Evolutionary conservation across 2,329 filamentous ascomycete species (phyloP).

Genomic region (Talaromyces funiculosus): DNA sequence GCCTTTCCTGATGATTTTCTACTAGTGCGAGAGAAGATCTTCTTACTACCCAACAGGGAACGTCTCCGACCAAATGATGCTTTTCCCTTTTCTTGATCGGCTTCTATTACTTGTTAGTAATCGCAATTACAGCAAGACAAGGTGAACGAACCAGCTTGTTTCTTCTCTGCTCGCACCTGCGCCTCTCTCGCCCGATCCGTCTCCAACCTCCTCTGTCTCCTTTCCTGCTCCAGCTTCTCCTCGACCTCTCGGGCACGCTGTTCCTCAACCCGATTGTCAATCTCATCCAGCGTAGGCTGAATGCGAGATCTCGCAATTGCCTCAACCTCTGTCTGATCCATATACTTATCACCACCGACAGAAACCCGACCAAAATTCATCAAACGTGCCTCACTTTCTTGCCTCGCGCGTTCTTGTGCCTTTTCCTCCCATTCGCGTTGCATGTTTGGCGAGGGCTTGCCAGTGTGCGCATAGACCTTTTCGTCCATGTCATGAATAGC

Average conservation of each 20-base stretch:
- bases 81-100: not conserved
- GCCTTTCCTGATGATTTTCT: not conserved
- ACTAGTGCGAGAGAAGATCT: constrained; percentile 3
- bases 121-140: not conserved
- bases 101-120: not conserved
- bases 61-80: not conserved
- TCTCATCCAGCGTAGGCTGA: constrained; percentile 79
- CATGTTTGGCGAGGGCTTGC: constrained; percentile 63
- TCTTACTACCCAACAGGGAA: not conserved
- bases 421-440: constrained; percentile 74
- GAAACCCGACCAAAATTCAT: constrained; percentile 53
- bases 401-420: constrained; percentile 61
- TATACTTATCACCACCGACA: constrained; percentile 73
- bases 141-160: constrained; percentile 20
- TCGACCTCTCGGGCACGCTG: constrained; percentile 63
- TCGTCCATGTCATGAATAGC: constrained; percentile 76
- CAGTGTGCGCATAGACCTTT: constrained; percentile 69
- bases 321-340: constrained; percentile 73
- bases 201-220: constrained; percentile 55
- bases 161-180: constrained; percentile 29
- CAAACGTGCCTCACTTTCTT: constrained; percentile 57
- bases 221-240: constrained; percentile 58
- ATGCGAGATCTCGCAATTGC: constrained; percentile 70
- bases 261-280: constrained; percentile 69
- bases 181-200: constrained; percentile 36